Conservation (phyloP, 768 basidiomycete species). For the Russula abietina region DNA sequence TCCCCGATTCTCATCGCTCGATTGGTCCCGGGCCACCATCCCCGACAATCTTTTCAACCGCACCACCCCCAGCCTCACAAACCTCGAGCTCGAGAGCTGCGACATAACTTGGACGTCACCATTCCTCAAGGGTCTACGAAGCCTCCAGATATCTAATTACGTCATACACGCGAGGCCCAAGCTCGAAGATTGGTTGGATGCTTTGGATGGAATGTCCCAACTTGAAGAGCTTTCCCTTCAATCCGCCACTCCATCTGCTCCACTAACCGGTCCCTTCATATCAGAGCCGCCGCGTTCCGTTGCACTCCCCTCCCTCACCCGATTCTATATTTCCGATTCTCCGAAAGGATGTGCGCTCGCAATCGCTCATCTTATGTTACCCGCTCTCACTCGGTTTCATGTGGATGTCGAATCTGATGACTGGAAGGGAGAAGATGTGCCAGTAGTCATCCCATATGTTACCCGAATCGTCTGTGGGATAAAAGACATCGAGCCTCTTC, state of each 20-base stretch:
- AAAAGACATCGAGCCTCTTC: slow-evolving; percentile 5
- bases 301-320: slow-evolving; percentile 1
- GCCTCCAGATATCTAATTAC: background rate
- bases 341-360: background rate
- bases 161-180: background rate
- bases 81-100: background rate
- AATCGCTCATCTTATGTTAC: slow-evolving; percentile 9
- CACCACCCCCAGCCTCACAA: background rate
- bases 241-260: background rate
- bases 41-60: background rate
- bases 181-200: slow-evolving; percentile 12
- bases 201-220: slow-evolving; percentile 14
- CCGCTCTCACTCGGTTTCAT: background rate
- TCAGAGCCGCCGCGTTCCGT: background rate
- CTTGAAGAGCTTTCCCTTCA: slow-evolving; percentile 8
- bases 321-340: background rate
- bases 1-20: too few relatives aligned
- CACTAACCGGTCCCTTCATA: too few relatives aligned
- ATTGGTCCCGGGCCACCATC: background rate
- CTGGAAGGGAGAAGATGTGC: background rate
- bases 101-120: slow-evolving; percentile 5
- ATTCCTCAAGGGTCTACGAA: slow-evolving; percentile 3
- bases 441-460: background rate
- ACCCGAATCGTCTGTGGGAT: background rate
- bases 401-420: background rate